Evolutionary conservation across 2,329 filamentous ascomycete species (phyloP).

Genomic region (Cercospora janseana): DNA sequence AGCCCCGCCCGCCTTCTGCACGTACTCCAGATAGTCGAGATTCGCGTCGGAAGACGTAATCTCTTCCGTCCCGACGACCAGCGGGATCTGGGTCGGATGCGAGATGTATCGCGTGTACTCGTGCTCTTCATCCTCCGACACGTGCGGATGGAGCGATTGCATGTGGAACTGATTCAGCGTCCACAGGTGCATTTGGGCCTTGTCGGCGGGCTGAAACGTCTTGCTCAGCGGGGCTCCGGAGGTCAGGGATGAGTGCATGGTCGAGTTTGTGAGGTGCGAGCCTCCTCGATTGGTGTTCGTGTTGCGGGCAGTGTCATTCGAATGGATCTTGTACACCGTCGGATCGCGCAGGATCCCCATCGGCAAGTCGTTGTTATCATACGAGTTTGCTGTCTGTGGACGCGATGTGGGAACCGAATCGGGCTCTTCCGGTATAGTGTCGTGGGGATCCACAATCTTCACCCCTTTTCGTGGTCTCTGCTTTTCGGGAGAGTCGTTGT

Average conservation of each 20-base stretch:
- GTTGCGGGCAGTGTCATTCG: neutral
- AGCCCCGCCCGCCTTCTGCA: constrained; percentile 65
- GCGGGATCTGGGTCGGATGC: constrained; percentile 83
- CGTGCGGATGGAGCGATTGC: constrained; percentile 80
- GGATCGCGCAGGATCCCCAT: constrained; percentile 16
- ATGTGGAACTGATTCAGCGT: constrained; percentile 82
- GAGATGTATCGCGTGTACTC: constrained; percentile 88
- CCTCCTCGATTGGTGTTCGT: constrained; percentile 28
- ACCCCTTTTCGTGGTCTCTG: constrained; percentile 59
- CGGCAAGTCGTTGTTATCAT: constrained; percentile 14
- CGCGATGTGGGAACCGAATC: constrained; percentile 10
- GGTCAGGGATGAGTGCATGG: neutral
- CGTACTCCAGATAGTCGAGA: constrained; percentile 75
- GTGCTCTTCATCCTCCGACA: constrained; percentile 71
- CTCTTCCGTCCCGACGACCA: constrained; percentile 68
- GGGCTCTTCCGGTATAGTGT: constrained; percentile 20
- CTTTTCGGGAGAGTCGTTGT: constrained; percentile 58
- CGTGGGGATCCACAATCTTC: constrained; percentile 62
- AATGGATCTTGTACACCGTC: constrained; percentile 10
- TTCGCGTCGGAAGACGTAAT: constrained; percentile 54
- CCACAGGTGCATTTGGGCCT: constrained; percentile 80
- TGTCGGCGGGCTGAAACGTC: constrained; percentile 62
- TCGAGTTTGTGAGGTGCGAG: constrained; percentile 32
- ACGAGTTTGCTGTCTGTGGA: constrained; percentile 16
- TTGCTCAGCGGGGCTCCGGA: no score